Base-by-base conservation (phyloP, 2,329 filamentous ascomycete genomes). In the Chaetomiaceae sp. region DNA sequence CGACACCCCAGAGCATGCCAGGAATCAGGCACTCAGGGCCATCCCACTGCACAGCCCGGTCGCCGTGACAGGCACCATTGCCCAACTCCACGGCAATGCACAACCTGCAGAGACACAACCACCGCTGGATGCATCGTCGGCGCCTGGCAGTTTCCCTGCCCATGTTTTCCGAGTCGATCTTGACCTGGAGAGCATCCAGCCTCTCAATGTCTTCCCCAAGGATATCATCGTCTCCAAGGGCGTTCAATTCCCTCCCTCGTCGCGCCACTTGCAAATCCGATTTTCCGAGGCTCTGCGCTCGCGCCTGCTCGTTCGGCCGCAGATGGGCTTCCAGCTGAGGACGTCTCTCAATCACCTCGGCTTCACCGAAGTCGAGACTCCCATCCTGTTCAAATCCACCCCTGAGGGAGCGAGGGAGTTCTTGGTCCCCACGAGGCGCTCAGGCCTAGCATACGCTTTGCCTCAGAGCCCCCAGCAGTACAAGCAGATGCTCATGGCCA, bases 391-490 rank as follows among this genome's bases (percentile, higher is more conserved):
- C 79, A 99, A 97, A 68, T 96, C 93, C 0, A 99, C 93, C 0
- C 89, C 93, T 0, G 93, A 99, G 70, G 93, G 93, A 0, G 95
- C 93, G 1, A 79, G 92, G 43, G 93, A 99, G 66, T 99, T 99
- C 56, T 68, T 99, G 5, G 92, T 99, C 4, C 93, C 93, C 0
- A 95, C 91, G 1, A 77, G 93, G 23, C 79, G 77, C 31, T 77
- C 76, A 1, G 89, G 89, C 0, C 73, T 83, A 54, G 90, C 89
- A 3, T 99, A 97, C 67, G 93, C 93, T 8, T 73, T 99, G 17
- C 91, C 91, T 0, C 95, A 99, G 66, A 97, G 92, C 58, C 93
- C 93, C 0, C 93, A 99, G 67, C 93, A 99, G 67, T 99, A 97
- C 66, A 99, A 99, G 71, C 93, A 99, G 71, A 88, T 96, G 2